These are phyloP conservation scores for Aleurites moluccanus DNA, from an alignment of 441 rosid genomes.

Conservation along the genomic window DNA sequence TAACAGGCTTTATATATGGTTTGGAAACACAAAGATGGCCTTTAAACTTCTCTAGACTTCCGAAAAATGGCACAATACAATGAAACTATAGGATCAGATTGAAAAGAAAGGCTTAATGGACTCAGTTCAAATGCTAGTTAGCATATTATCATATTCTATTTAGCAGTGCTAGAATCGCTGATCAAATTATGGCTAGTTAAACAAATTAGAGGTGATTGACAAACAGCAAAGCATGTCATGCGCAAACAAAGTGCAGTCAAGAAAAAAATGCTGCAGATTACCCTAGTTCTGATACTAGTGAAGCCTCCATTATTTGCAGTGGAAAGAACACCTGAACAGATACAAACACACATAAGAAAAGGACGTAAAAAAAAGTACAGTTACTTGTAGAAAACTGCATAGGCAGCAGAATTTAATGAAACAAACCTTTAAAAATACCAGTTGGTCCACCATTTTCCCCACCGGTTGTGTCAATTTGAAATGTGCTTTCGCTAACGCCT, in stretches of 20 bases:
- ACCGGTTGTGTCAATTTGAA: conserved; percentile 53
- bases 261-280: conserved; percentile 27
- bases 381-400: background rate
- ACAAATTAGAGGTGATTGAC: background rate
- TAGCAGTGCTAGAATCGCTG: background rate
- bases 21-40: background rate
- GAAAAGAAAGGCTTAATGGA: background rate
- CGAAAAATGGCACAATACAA: background rate
- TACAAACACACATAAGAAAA: conserved; percentile 1
- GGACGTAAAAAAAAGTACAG: background rate
- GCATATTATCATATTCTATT: background rate
- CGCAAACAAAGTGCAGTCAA: conserved; percentile 6
- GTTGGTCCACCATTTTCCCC: conserved; percentile 77
- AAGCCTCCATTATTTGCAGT: conserved; percentile 93
- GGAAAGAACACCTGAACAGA: conserved; percentile 65
- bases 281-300: conserved; percentile 82
- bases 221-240: conserved; percentile 5
- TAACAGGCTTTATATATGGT: background rate
- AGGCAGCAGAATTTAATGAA: conserved; percentile 11
- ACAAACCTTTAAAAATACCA: conserved; percentile 73
- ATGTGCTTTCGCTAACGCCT: conserved; percentile 83
- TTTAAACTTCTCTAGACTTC: too few species aligned
- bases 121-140: background rate
- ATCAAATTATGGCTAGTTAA: background rate
- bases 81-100: background rate